Evolutionary conservation across 1,139 yeast species (phyloP).

Genomic region (Yamadazyma kanchanaburiensis): DNA sequence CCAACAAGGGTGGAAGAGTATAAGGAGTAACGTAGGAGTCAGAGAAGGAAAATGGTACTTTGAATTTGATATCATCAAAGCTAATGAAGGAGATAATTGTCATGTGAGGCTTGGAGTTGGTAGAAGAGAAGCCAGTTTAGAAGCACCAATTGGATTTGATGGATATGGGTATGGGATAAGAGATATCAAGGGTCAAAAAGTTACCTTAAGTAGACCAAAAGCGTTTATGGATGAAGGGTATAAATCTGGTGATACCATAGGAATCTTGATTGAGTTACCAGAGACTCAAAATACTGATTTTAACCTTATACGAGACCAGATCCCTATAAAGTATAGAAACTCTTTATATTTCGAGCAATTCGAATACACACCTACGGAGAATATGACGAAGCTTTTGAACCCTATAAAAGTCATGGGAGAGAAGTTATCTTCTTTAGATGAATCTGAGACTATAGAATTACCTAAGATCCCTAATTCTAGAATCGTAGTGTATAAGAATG

Average conservation of each 20-base stretch:
- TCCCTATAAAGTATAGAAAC: constrained; percentile 80
- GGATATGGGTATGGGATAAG: constrained; percentile 91
- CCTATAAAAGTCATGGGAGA: constrained; percentile 74
- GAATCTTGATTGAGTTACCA: constrained; percentile 76
- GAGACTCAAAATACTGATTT: constrained; percentile 6
- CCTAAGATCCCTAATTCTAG: constrained; percentile 55
- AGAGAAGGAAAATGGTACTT: constrained; percentile 80
- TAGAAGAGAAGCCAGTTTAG: constrained; percentile 82
- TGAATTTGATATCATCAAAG: constrained; percentile 60
- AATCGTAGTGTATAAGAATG: constrained; percentile 74
- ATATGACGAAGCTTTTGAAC: constrained; percentile 71
- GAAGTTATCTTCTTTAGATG: constrained; percentile 43
- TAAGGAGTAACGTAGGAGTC: constrained; percentile 70
- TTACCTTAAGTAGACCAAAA: constrained; percentile 71
- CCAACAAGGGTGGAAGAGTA: constrained; percentile 80
- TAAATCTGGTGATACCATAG: constrained; percentile 76
- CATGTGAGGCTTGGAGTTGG: constrained; percentile 84
- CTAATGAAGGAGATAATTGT: constrained; percentile 33
- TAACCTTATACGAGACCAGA: constrained; percentile 70
- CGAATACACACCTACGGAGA: constrained; percentile 75
- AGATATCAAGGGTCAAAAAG: constrained; percentile 74
- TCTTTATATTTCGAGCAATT: constrained; percentile 80
- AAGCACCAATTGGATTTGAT: constrained; percentile 95
- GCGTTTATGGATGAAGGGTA: constrained; percentile 48
- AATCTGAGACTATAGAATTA: constrained; percentile 23